These are phyloP conservation scores for Pestalotiopsis sp. DNA, from an alignment of 2,329 filamentous ascomycete genomes.

Conservation along the genomic window DNA sequence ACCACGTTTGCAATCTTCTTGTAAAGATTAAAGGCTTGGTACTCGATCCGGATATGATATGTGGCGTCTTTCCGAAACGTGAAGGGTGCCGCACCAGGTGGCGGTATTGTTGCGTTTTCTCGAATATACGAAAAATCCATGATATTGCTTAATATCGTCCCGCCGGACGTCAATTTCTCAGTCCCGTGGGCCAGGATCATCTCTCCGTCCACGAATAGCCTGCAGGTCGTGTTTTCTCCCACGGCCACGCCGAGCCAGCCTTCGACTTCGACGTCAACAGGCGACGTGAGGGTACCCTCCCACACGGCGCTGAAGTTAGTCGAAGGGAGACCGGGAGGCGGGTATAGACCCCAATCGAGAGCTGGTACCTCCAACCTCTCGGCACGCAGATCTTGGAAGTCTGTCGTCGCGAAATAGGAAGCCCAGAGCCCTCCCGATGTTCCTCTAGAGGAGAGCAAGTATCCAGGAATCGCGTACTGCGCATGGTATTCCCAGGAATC, in stretches of 20 bases:
- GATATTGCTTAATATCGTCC: conserved; percentile 44
- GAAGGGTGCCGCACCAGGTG: conserved; percentile 38
- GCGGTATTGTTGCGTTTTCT: conserved; percentile 37
- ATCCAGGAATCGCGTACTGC: conserved; percentile 44
- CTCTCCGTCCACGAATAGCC: conserved; percentile 37
- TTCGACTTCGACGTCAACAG: conserved; percentile 38
- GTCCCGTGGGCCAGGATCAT: conserved; percentile 29
- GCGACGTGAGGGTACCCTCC: conserved; percentile 40
- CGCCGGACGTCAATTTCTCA: conserved; percentile 23
- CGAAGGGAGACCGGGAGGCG: conserved; percentile 41
- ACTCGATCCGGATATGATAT: conserved; percentile 43
- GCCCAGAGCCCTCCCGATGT: conserved; percentile 38
- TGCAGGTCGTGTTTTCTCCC: conserved; percentile 41
- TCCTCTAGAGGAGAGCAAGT: conserved; percentile 40
- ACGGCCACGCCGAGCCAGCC: conserved; percentile 46
- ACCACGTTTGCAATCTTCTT: conserved; percentile 41
- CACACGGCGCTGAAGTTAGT: conserved; percentile 48
- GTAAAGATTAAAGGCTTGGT: conserved; percentile 42
- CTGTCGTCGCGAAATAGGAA: conserved; percentile 42
- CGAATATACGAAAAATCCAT: conserved; percentile 37
- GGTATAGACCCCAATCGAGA: conserved; percentile 46
- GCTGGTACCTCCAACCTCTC: conserved; percentile 38
- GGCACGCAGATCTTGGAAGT: conserved; percentile 35
- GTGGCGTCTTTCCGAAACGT: conserved; percentile 35
- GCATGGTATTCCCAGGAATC: conserved; percentile 47